These are phyloP conservation scores for Pecoramyces ruminantium DNA, from an alignment of 192 early-diverging fungal species.

Conservation along the genomic window DNA sequence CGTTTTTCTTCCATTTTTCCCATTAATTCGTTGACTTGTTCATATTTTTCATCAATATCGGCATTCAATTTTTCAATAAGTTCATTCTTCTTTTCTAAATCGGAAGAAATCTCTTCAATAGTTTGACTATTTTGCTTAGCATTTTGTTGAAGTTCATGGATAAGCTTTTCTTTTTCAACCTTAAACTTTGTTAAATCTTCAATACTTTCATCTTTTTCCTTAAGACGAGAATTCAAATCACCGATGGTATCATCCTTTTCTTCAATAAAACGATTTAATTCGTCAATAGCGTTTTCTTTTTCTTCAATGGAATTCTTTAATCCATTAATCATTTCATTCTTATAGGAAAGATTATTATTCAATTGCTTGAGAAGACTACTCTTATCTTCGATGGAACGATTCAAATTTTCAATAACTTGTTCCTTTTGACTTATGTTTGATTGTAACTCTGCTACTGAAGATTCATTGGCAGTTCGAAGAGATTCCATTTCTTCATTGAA, in stretches of 20 bases:
- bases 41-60: no score
- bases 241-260: not conserved
- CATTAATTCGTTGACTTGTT: no score
- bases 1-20: no score
- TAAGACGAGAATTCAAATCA: not conserved
- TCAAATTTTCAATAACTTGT: not conserved
- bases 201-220: not conserved
- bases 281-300: not conserved
- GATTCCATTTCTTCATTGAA: not conserved
- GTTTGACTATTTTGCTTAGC: not conserved
- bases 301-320: not conserved
- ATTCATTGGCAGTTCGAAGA: not conserved
- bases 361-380: not conserved
- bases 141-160: not conserved
- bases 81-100: no score
- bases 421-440: not conserved
- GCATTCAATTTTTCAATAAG: no score
- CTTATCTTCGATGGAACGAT: not conserved
- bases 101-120: not conserved
- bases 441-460: not conserved
- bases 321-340: not conserved
- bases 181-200: not conserved
- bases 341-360: not conserved
- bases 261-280: not conserved
- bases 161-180: not conserved